Conservation (phyloP, 257 asterid genomes). For the Nicotiana noctiflora region DNA sequence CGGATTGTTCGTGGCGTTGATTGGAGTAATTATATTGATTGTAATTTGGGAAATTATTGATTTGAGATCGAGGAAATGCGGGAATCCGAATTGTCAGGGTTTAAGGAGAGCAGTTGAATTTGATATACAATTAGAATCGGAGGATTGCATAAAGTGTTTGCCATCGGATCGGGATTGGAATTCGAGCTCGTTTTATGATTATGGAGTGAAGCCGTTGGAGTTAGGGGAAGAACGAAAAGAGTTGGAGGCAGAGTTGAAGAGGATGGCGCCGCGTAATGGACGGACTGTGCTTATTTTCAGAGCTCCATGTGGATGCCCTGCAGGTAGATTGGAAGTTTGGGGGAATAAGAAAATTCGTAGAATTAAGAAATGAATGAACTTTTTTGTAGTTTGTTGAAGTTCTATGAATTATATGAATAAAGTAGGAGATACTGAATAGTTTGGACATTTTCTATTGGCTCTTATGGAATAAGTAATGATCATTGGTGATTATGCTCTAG, state of each 20-base stretch:
- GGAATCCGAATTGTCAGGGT: constrained; percentile 40
- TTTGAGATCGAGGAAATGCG: constrained; percentile 40
- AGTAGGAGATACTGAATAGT: neutral
- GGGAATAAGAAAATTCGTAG: constrained; percentile 46
- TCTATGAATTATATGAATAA: neutral
- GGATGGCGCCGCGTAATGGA: constrained; percentile 55
- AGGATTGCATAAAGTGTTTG: constrained; percentile 43
- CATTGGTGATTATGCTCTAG: neutral
- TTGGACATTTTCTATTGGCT: neutral
- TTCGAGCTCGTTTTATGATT: constrained; percentile 3
- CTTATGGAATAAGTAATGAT: neutral
- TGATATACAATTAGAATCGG: constrained; percentile 54
- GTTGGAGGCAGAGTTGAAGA: constrained; percentile 51
- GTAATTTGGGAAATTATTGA: constrained; percentile 29
- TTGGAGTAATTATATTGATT: constrained; percentile 23
- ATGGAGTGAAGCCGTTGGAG: constrained; percentile 29
- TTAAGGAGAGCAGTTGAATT: constrained; percentile 49
- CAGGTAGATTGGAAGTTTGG: constrained; percentile 60
- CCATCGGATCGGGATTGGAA: constrained; percentile 12
- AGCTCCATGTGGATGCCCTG: constrained; percentile 52
- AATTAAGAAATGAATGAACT: constrained; percentile 32
- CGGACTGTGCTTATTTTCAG: constrained; percentile 52
- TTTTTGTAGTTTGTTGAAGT: neutral
- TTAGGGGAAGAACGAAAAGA: constrained; percentile 45
- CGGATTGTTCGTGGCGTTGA: constrained; percentile 26